A percentile compares a stretch with the other conserved stretches of the same genome.
Conservation (phyloP, 495 filamentous ascomycete genomes). For the Penicillium pulvis region DNA sequence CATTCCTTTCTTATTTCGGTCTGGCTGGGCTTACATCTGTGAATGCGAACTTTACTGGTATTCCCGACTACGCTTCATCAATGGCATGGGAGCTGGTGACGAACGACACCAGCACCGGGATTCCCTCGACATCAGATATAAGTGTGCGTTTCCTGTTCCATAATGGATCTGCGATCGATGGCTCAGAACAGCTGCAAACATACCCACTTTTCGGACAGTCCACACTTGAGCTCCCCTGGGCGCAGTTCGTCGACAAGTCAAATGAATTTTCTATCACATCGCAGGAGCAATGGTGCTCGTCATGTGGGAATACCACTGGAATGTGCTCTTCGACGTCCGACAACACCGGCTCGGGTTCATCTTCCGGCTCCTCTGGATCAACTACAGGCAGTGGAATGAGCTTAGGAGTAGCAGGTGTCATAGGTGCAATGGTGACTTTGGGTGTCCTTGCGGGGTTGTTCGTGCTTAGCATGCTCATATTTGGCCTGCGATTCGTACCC, state of each 20-base stretch:
- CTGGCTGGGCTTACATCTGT: slow-evolving; percentile 42
- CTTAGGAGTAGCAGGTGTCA: slow-evolving; percentile 55
- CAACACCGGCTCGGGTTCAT: not conserved
- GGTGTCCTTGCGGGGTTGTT: slow-evolving; percentile 51
- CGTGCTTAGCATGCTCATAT: slow-evolving; percentile 9
- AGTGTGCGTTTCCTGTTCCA: slow-evolving; percentile 56
- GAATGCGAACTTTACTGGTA: slow-evolving; percentile 45
- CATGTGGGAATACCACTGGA: slow-evolving; percentile 5
- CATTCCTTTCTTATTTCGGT: slow-evolving; percentile 55
- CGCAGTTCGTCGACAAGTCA: slow-evolving; percentile 42
- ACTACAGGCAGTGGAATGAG: slow-evolving; percentile 26
- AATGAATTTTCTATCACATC: slow-evolving; percentile 43
- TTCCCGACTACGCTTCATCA: slow-evolving; percentile 54
- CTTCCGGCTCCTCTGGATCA: slow-evolving; percentile 8
- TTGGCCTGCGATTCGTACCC: not conserved
- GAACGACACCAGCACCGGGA: slow-evolving; percentile 37
- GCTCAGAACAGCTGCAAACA: slow-evolving; percentile 24
- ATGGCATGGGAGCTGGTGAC: slow-evolving; percentile 60
- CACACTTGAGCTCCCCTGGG: slow-evolving; percentile 40
- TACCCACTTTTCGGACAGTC: slow-evolving; percentile 50
- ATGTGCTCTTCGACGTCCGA: not conserved
- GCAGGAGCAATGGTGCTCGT: slow-evolving; percentile 46
- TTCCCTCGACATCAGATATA: slow-evolving; percentile 38
- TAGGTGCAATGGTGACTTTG: slow-evolving; percentile 64
- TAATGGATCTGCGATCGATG: slow-evolving; percentile 48